Base-by-base conservation (phyloP, 768 basidiomycete species). In the Rhizopogon vulgaris region DNA sequence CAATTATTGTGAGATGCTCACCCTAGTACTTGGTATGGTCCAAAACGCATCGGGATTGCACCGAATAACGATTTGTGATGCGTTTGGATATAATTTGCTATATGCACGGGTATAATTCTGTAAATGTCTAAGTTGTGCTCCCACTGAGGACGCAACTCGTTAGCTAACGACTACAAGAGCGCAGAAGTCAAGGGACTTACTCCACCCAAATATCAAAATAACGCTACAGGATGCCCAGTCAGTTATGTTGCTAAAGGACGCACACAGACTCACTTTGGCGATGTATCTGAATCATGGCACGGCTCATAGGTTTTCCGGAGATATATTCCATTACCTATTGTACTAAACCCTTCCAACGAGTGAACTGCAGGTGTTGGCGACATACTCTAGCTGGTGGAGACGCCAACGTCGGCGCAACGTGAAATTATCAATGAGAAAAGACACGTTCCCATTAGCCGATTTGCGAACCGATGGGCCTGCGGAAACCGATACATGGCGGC, bases 121-220 rank as follows among this genome's bases (percentile, higher is more conserved):
- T 22, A 65, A 41, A 43, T 65, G 61, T 15, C 57, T 66, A 27
- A 62, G 66, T 14, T 39, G 30, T 2, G 61, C 66, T 17, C 61
- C 64, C 63, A 65, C 64, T 65, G 37, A 18, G 34, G 3, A 18
- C 6, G 34, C 1, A n/a, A 25, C 56, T 28, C 46, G 2, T 53
- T 41, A n/a, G 32, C n/a, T 14, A 30, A 34, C 12, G 8, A 46
- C 11, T 32, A 34, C 9, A 41, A 2, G 30, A 7, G 41, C n/a
- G 8, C 22, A 17, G 28, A 37, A 28, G 9, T 24, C 6, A 11
- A 27, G 15, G 22, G 17, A 55, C 64, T 27, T 38, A 65, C 64
- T 61, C 64, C 66, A 65, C 22, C 64, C 66, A 17, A 65, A 66
- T 14, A 65, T 58, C 14, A 65, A 59, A 41, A 65, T 68, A 8